These are phyloP conservation scores for Solanum hybrid DNA, from an alignment of 305 asterid species.

Conservation along the genomic window DNA sequence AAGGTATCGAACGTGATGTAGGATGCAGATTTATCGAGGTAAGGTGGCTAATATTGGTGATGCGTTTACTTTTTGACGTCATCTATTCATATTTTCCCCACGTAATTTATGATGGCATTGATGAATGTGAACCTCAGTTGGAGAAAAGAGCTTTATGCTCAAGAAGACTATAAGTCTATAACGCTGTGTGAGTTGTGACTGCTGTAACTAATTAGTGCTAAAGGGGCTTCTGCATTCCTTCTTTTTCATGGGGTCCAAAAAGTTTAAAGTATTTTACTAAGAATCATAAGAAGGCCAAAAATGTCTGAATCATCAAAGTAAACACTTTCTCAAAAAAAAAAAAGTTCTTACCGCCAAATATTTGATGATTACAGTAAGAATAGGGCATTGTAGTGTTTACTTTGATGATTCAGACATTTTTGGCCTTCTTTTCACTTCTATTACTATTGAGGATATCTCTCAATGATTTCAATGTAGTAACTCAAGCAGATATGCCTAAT, in stretches of 20 bases:
- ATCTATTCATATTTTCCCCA: neutral
- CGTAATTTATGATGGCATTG: neutral
- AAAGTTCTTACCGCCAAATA: neutral
- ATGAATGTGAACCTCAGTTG: neutral
- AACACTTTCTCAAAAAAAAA: no score
- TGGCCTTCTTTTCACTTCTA: neutral
- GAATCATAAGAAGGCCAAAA: no score
- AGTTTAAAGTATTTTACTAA: neutral
- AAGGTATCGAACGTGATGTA: slow-evolving; percentile 72
- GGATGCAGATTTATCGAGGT: slow-evolving; percentile 77
- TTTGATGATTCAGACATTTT: neutral
- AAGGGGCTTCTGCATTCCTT: neutral
- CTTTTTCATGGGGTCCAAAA: neutral
- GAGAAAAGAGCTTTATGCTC: neutral
- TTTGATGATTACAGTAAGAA: neutral
- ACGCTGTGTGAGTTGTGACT: neutral
- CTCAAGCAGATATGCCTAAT: neutral
- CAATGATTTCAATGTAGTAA: neutral
- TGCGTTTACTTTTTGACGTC: neutral
- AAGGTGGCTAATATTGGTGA: slow-evolving; percentile 1
- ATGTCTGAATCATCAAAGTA: no score
- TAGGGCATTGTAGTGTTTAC: neutral
- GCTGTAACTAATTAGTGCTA: neutral
- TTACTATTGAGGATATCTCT: neutral
- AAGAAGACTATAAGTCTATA: neutral